A percentile compares a stretch with the other conserved stretches of the same genome.
phyloP scores from a whole-genome alignment of 2,329 filamentous ascomycete species.

The Cladosporium sp. region DNA sequence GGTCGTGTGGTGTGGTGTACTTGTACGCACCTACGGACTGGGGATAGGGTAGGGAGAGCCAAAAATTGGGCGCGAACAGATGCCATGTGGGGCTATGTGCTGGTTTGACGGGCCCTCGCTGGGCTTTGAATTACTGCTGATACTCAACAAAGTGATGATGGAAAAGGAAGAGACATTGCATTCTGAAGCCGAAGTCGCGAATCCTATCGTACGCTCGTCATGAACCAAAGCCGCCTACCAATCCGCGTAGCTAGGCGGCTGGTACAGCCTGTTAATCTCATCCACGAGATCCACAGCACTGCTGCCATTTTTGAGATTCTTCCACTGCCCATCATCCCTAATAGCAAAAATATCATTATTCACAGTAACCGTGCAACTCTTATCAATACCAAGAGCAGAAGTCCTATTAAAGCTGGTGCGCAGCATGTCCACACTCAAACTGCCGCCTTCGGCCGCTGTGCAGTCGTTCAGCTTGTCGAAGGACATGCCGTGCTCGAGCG shows the following conservation, averaged over 20 bases:
- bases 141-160: no score
- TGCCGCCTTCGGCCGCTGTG: conserved; percentile 70
- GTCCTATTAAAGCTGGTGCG: conserved; percentile 64
- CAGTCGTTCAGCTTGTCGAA: conserved; percentile 79
- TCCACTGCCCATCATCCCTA: conserved; percentile 74
- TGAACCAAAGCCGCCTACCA: conserved; percentile 3
- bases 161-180: conserved; percentile 3
- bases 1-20: no score
- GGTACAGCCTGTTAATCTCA: conserved; percentile 49
- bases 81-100: no score
- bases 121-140: no score
- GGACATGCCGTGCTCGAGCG: conserved; percentile 84
- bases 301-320: conserved; percentile 66
- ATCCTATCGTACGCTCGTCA: not conserved
- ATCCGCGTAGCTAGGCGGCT: conserved; percentile 9
- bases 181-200: conserved; percentile 4
- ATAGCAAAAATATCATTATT: conserved; percentile 80
- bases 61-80: no score
- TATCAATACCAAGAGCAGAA: conserved; percentile 42
- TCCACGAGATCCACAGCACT: conserved; percentile 68
- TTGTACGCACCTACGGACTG: no score
- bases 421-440: conserved; percentile 63
- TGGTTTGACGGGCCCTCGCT: no score
- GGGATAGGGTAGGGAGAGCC: no score
- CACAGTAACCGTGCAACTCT: conserved; percentile 55